Evolutionary conservation across 2,329 filamentous ascomycete species (phyloP), one percentile per base, ranked within the genome.

Genomic region (Hirsutella minnesotensis): DNA sequence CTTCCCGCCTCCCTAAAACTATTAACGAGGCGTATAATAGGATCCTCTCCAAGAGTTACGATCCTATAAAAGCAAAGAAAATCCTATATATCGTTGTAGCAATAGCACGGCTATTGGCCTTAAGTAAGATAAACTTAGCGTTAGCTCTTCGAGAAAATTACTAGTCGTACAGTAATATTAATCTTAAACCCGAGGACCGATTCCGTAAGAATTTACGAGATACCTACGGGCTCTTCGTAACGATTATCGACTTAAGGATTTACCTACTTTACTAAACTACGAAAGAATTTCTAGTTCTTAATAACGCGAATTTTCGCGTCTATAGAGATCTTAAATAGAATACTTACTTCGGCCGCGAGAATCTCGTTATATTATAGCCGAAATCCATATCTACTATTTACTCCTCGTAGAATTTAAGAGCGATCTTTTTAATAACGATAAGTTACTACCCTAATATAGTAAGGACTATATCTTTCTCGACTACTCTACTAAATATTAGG

Each of bases 141-240:
- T 42, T 57, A 19, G 38, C 43, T 8, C 9, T 56, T 29, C 3
- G 30, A 21, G 0, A 43, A 34, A 9, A 42, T 2, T 41, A 49
- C 16, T 33, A 12, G 15, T 49, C 45, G 13, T 48, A 43, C 10
- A 9, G 27, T 9, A 43, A 49, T 10, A 38, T 37, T 13, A 5
- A 21, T 4, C 35, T 37, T 12, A 3, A 31, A 29, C 22, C 24
- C 13, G 44, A 49, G 2, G 24, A 41, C 1, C 46, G 46, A 1
- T 47, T 54, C 20, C 22, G 21, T 3, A 9, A 40, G 9, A 37
- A 44, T 8, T 45, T 57, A 12, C 42, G 57, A 18, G 45, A 55
- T 3, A 42, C 47, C 1, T 64, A 59, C 42, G 55, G 60, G 19
- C 57, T 61, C 7, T 63, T 64, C 10, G 41, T 55, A 8, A 47